Evolutionary conservation across 108 stramenopile species (phyloP), one percentile per base, ranked within the genome.

Genomic region (Fragilaria crotonensis): DNA sequence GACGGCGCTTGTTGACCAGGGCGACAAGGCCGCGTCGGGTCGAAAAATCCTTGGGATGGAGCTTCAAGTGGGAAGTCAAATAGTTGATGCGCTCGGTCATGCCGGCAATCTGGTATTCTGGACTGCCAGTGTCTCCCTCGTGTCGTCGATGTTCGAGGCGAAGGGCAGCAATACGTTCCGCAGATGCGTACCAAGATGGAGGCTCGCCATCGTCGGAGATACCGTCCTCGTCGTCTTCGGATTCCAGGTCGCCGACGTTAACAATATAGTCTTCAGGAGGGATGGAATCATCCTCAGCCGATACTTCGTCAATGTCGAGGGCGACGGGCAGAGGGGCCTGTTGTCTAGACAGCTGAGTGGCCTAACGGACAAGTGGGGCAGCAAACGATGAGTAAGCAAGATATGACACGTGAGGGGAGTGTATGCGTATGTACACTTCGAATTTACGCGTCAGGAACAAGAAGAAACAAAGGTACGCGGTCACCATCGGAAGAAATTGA

Each of bases 51-150:
- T 96, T 93, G 52, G 95, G 95, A 64, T 98, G 84, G 26, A 62
- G 49, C 64, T 89, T 76, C 57, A 96, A 66, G 77, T 98, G 97
- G 56, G 81, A 73, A 26, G 97, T 96, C 22, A 98, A 69, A 77
- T 96, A 94, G 45, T 73, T 49, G 67, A 98, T 96, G 51, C 93
- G 86, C 68, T 96, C 94, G 33, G 95, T 96, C 81, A 96, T 85
- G 46, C 89, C 84, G 9, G 97, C 97, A 36, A 98, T 84, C 71
- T 96, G 95, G 63, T 75, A 91, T 70, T 94, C 92, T 4, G 95
- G 89, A 28, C 74, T 77, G 58, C 97, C 97, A 9, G 83, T 82
- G 65, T 98, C 97, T 19, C 72, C 85, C 19, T 89, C 92, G 70
- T 87, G 73, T 59, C 78, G 71, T 26, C 83, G 72, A 83, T 87